Base-by-base conservation (phyloP, 1,284 basidiomycete species). In the Ceratobasidium sp. region DNA sequence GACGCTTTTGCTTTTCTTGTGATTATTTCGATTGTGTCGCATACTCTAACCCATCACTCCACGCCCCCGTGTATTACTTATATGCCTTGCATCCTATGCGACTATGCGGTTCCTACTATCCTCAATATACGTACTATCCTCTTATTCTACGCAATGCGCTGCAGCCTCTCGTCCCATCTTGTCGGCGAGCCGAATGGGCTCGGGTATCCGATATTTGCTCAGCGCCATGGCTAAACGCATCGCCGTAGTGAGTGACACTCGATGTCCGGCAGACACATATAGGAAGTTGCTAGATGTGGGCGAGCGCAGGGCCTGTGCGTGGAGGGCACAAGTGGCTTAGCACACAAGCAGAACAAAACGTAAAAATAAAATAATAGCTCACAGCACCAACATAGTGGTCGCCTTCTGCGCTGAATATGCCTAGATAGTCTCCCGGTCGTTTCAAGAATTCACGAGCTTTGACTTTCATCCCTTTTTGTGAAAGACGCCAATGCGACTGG, bases 21-120 rank as follows among this genome's bases (percentile, higher is more conserved):
- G 58, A 39, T 61, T 23, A 45, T 67, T 69, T 91, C 3, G 88
- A 88, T 81, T 87, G 93, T 77, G 98, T 98, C 96, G 96, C 96
- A 6, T 98, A 92, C 85, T 87, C 85, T 80, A 79, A 79, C 37
- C 76, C 58, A 45, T 56, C 35, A 39, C 35, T 23, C 15, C 71
- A 54, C 28, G 51, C 26, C 53, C 47, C 35, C 33, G 42, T 75
- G 51, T 60, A 39, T 64, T 26, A 37, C 39, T 31, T 45, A 63
- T 58, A 51, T 76, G 51, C n/a, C 56, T 60, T 61, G 51, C 66
- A 71, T 71, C 58, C 31, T 68, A 63, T 76, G 60, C 54, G 23
- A 51, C n/a, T 68, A 69, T 76, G 75, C 60, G 61, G n/a, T 33
- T 37, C 49, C 60, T 35, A 33, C 11, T 23, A 37, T 28, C 49